A percentile compares a stretch with the other conserved stretches of the same genome.
phyloP scores from a whole-genome alignment of 805 yeast species.

The Candida ortonii region DNA sequence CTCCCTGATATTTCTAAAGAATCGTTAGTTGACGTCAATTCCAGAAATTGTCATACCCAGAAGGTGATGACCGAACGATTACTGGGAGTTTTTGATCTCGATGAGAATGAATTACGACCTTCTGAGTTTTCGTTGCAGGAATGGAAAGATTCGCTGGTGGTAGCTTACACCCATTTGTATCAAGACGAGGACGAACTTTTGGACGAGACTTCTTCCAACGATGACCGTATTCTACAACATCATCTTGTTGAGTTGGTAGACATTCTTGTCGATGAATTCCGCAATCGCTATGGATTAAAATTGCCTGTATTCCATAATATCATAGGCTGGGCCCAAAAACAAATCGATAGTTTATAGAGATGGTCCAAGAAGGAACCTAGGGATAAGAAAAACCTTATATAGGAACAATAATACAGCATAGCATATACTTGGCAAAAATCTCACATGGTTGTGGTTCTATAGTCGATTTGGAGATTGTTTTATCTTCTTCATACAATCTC shows the following conservation, averaged over 20 bases:
- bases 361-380: too few species aligned
- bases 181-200: conserved; percentile 16
- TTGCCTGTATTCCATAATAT: conserved; percentile 6
- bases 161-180: conserved; percentile 16
- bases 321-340: conserved; percentile 8
- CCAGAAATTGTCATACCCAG: conserved; percentile 14
- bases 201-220: too few species aligned
- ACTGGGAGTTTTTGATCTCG: conserved; percentile 15
- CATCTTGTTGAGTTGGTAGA: conserved; percentile 6
- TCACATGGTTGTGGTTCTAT: too few species aligned
- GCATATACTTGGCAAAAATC: too few species aligned
- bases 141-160: conserved; percentile 13
- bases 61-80: conserved; percentile 14
- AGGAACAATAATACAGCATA: too few species aligned
- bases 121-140: background rate
- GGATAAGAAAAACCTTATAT: too few species aligned
- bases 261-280: conserved; percentile 9
- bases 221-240: background rate
- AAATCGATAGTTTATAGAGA: too few species aligned
- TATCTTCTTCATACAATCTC: too few species aligned
- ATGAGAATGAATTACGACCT: background rate
- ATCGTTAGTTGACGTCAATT: conserved; percentile 5
- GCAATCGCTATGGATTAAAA: conserved; percentile 8
- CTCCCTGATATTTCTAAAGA: conserved; percentile 14
- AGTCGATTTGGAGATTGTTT: too few species aligned